Evolutionary conservation across 768 basidiomycete genomes (phyloP).

Genomic region (Boletus rubroflammeus): DNA sequence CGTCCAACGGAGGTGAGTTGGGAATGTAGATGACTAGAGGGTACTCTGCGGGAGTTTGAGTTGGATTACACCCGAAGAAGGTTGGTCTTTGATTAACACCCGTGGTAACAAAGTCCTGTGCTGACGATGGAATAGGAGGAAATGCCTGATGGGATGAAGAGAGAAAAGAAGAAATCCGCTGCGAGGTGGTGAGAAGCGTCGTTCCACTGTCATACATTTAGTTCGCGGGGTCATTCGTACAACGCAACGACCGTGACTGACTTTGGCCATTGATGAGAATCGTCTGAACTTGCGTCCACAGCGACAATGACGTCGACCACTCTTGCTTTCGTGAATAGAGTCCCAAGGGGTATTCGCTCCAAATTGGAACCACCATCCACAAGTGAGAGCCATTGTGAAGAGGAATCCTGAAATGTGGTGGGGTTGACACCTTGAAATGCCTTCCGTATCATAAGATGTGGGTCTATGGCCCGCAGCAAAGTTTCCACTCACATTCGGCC

Average conservation of each 20-base stretch:
- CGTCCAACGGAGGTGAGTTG: conserved; percentile 66
- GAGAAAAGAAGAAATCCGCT: conserved; percentile 43
- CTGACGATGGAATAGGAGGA: conserved; percentile 57
- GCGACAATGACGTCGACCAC: conserved; percentile 73
- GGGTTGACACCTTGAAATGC: conserved; percentile 51
- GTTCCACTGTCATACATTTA: conserved; percentile 44
- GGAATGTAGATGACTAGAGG: conserved; percentile 76
- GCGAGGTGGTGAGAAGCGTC: conserved; percentile 41
- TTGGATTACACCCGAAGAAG: conserved; percentile 76
- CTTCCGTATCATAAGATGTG: conserved; percentile 17
- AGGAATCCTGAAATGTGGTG: conserved; percentile 50
- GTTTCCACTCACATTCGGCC: conserved; percentile 50
- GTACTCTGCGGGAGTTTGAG: conserved; percentile 46
- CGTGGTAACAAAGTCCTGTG: conserved; percentile 49
- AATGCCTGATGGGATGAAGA: conserved; percentile 54
- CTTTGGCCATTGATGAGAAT: conserved; percentile 66
- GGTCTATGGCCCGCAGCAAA: neutral
- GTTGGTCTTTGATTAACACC: conserved; percentile 67
- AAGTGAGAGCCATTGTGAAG: conserved; percentile 52
- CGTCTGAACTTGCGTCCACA: conserved; percentile 63
- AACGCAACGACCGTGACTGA: conserved; percentile 26
- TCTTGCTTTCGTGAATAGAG: conserved; percentile 66
- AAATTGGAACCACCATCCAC: conserved; percentile 69
- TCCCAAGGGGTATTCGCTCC: conserved; percentile 69
- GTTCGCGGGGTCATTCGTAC: neutral